phyloP scores from a whole-genome alignment of 495 filamentous ascomycete genomes.

The Penicillium cosmopolitanum region DNA sequence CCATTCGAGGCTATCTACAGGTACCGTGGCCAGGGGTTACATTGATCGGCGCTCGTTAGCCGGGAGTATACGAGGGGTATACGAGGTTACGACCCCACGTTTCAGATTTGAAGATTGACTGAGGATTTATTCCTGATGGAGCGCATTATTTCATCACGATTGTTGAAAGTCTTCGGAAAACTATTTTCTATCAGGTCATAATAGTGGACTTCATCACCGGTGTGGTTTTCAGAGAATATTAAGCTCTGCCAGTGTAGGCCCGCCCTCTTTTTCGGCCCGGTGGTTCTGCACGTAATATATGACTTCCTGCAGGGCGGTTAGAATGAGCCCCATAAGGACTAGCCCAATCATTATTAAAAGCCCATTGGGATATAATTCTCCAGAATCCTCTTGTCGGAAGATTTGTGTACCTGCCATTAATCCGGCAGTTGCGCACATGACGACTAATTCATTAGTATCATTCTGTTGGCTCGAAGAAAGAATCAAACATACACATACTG shows the following conservation, averaged over 20 bases:
- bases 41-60: slow-evolving; percentile 18
- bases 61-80: slow-evolving; percentile 16
- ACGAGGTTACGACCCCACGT: slow-evolving; percentile 14
- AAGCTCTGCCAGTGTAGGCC: background rate
- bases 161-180: too few relatives aligned
- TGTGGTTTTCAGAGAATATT: slow-evolving; percentile 4
- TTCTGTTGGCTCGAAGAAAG: background rate
- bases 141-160: too few relatives aligned
- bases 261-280: background rate
- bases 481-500: slow-evolving; percentile 34
- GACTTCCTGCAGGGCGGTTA: slow-evolving; percentile 14
- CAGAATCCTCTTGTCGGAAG: slow-evolving; percentile 30
- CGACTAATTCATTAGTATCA: slow-evolving; percentile 16
- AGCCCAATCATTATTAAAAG: slow-evolving; percentile 31
- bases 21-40: slow-evolving; percentile 17
- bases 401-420: slow-evolving; percentile 39
- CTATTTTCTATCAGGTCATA: too few relatives aligned
- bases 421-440: slow-evolving; percentile 35
- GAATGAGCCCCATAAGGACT: slow-evolving; percentile 17
- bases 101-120: background rate
- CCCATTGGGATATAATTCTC: slow-evolving; percentile 24
- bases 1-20: slow-evolving; percentile 3
- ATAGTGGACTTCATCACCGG: too few relatives aligned
- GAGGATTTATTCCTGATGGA: too few relatives aligned
- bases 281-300: slow-evolving; percentile 16